phyloP scores from a whole-genome alignment of 1,284 basidiomycete genomes.

The Tilletia walkeri region DNA sequence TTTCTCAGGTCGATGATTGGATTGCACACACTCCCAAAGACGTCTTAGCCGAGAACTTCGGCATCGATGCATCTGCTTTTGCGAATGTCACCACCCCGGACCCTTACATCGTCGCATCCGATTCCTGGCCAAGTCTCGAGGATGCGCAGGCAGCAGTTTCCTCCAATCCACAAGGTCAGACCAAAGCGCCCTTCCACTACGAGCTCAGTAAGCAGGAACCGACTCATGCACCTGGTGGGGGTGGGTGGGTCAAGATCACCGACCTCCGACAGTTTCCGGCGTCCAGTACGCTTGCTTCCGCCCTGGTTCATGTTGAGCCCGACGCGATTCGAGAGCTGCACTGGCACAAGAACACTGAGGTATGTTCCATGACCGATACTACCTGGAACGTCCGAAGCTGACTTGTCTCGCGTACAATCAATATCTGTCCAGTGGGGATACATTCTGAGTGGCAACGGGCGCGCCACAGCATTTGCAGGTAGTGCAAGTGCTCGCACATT shows the following conservation, averaged over 20 bases:
- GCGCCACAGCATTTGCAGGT: slow-evolving; percentile 28
- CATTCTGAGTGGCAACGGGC: slow-evolving; percentile 24
- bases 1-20: slow-evolving; percentile 59
- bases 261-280: slow-evolving; percentile 49
- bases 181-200: slow-evolving; percentile 20
- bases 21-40: slow-evolving; percentile 64
- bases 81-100: slow-evolving; percentile 42
- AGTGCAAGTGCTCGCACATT: slow-evolving; percentile 66
- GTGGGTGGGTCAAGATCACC: slow-evolving; percentile 26
- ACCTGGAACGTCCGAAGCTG: not conserved
- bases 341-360: slow-evolving; percentile 67
- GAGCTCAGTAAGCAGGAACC: slow-evolving; percentile 63
- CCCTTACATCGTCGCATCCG: slow-evolving; percentile 59
- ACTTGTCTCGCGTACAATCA: not conserved
- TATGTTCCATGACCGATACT: not conserved
- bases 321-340: slow-evolving; percentile 66
- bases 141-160: slow-evolving; percentile 19
- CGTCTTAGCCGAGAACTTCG: slow-evolving; percentile 72
- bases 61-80: slow-evolving; percentile 63
- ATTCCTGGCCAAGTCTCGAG: slow-evolving; percentile 23
- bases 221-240: slow-evolving; percentile 60
- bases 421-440: slow-evolving; percentile 23
- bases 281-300: slow-evolving; percentile 66
- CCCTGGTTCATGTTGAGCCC: slow-evolving; percentile 68
- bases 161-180: slow-evolving; percentile 16